Evolutionary conservation across 1,139 yeast genomes (phyloP), one percentile per base, ranked within the genome.

Genomic region (Martiniozyma asiatica): DNA sequence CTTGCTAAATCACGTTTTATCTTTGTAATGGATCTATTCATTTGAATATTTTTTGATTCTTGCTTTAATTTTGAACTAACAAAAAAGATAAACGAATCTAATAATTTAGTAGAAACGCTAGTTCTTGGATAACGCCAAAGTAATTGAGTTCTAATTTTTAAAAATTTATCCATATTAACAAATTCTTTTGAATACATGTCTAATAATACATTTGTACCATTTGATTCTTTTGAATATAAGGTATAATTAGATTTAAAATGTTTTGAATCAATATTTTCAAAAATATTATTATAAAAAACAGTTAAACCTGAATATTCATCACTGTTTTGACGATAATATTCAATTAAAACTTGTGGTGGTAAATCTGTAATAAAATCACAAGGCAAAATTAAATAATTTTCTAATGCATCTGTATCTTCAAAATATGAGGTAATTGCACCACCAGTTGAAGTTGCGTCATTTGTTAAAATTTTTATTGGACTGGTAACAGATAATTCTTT

Each of bases 341-440:
- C 95, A 32, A 87, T 73, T 25, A 92, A 62, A 14, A 78, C 78
- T 45, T 80, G 89, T 4, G 98, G 95, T 5, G 95, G 94, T 25
- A 87, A 62, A 51, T 87, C 87, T 5, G 97, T 84, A 30, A 89
- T 63, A 47, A 89, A 80, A 54, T 92, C 98, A 58, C 97, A 87
- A 4, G 98, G 96, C 37, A 92, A 58, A 24, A 89, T 55, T 14
- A 85, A 82, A 47, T 84, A 77, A 48, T 81, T 71, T 29, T 56
- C 59, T 8, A 26, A 20, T 11, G 22, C 20, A 10, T 30, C 28
- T 12, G 27, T 26, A 9, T 27, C 31, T 55, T 32, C 69, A 22
- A 41, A 33, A 18, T 30, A 27, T 11, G 38, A 38, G 20, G 25
- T 61, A 33, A 85, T 51, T 23, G 76, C 59, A 34, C 68, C 74